Percentiles rank a stretch among this genome's conserved stretches.
Conservation (phyloP, 768 basidiomycete genomes). For the Infundibulicybe gibba region DNA sequence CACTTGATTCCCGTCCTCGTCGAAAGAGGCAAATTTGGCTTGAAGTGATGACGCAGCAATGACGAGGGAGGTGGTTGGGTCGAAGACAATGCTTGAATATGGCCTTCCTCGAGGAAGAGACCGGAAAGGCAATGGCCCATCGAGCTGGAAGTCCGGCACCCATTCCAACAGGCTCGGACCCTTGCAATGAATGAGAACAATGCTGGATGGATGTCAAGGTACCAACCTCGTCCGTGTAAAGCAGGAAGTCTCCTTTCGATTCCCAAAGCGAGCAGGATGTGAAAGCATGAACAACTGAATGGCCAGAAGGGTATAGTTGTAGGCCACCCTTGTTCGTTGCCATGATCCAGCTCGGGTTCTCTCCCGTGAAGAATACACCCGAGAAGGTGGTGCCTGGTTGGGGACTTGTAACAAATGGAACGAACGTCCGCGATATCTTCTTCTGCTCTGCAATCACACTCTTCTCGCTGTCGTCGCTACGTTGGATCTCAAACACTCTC, state of each 20-base stretch:
- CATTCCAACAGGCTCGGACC: conserved; percentile 80
- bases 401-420: conserved; percentile 64
- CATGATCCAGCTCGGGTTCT: conserved; percentile 87
- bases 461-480: conserved; percentile 62
- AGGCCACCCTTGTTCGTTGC: conserved; percentile 66
- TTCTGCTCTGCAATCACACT: conserved; percentile 68
- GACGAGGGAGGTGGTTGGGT: conserved; percentile 75
- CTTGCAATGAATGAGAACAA: too few species aligned
- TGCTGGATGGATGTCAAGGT: too few species aligned
- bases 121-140: conserved; percentile 68
- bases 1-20: conserved; percentile 72
- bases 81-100: conserved; percentile 83
- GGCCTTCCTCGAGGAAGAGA: conserved; percentile 65
- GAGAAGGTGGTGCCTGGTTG: conserved; percentile 43
- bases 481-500: conserved; percentile 68
- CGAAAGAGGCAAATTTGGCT: conserved; percentile 79
- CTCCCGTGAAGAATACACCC: conserved; percentile 89
- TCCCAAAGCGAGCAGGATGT: conserved; percentile 83
- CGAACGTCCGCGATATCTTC: conserved; percentile 55
- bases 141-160: conserved; percentile 71
- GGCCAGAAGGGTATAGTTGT: conserved; percentile 68
- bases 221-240: conserved; percentile 85
- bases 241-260: conserved; percentile 76
- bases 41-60: conserved; percentile 77
- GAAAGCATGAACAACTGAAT: conserved; percentile 80